Evolutionary conservation across 257 asterid species (phyloP).

Genomic region (Paulownia fortunei): DNA sequence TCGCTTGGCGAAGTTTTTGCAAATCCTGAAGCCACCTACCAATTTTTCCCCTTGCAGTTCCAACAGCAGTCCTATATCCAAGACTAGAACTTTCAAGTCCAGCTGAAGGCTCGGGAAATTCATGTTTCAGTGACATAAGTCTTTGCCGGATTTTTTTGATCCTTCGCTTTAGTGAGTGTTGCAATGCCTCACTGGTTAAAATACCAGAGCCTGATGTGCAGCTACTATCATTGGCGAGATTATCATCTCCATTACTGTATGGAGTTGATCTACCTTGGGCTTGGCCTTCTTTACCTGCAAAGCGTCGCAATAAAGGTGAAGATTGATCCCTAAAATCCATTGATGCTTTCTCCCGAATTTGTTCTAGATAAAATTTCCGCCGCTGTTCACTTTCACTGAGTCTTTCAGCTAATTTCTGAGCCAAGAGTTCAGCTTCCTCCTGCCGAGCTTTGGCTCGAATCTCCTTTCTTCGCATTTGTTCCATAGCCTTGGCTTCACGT

Average conservation of each 20-base stretch:
- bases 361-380: slow-evolving; percentile 92
- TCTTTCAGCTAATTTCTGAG: slow-evolving; percentile 94
- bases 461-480: slow-evolving; percentile 92
- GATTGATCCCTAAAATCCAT: slow-evolving; percentile 99
- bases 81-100: slow-evolving; percentile 81
- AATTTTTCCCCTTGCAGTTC: slow-evolving; percentile 88
- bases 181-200: slow-evolving; percentile 55
- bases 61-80: slow-evolving; percentile 82
- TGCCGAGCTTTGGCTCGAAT: slow-evolving; percentile 91
- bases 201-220: slow-evolving; percentile 50
- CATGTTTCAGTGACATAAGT: slow-evolving; percentile 94
- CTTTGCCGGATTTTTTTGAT: slow-evolving; percentile 88
- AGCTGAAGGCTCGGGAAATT: slow-evolving; percentile 79
- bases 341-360: slow-evolving; percentile 95
- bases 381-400: slow-evolving; percentile 96
- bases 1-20: slow-evolving; percentile 94
- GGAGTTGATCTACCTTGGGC: slow-evolving; percentile 64
- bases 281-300: slow-evolving; percentile 74
- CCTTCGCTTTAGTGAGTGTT: slow-evolving; percentile 79
- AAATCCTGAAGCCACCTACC: slow-evolving; percentile 96
- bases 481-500: slow-evolving; percentile 95
- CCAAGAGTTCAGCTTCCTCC: slow-evolving; percentile 98
- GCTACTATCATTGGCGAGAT: slow-evolving; percentile 51
- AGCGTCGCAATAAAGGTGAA: slow-evolving; percentile 90
- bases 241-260: slow-evolving; percentile 60